Conservation (phyloP, 306 rosid genomes). For the Spatholobus suberectus region DNA sequence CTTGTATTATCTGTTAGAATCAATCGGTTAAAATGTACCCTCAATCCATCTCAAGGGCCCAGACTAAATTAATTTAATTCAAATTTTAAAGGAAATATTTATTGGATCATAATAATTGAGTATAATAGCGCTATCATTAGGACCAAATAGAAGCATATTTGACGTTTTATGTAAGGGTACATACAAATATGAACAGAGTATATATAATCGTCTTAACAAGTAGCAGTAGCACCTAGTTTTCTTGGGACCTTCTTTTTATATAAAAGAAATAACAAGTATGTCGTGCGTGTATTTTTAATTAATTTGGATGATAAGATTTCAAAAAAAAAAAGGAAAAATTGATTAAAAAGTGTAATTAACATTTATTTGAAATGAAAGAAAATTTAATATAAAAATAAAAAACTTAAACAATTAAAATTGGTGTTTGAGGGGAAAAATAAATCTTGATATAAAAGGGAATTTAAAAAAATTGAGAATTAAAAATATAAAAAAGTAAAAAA, state of each 20-base stretch:
- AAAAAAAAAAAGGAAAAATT: not conserved
- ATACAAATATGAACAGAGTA: not conserved
- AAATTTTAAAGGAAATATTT: slow-evolving; percentile 10
- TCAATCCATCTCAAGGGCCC: slow-evolving; percentile 50
- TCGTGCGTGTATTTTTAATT: not conserved
- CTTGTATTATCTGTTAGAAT: slow-evolving; percentile 35
- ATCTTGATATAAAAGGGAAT: not conserved
- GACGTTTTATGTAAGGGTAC: not conserved
- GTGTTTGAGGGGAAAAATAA: not conserved
- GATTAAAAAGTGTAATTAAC: not conserved
- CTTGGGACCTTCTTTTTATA: slow-evolving; percentile 1
- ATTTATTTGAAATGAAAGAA: not conserved
- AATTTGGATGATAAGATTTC: not conserved
- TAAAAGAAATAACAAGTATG: not conserved
- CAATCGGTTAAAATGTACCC: slow-evolving; percentile 40
- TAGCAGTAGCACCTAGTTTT: slow-evolving; percentile 18
- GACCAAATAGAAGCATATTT: slow-evolving; percentile 29
- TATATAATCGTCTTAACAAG: slow-evolving; percentile 33
- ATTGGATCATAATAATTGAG: slow-evolving; percentile 30
- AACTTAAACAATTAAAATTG: not conserved
- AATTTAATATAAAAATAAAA: not conserved
- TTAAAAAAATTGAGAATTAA: not conserved
- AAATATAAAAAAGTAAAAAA: not conserved
- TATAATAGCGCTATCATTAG: slow-evolving; percentile 32
- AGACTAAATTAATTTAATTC: not conserved